Conservation (phyloP, 2,329 filamentous ascomycete species). For the Metarhizium robertsii region DNA sequence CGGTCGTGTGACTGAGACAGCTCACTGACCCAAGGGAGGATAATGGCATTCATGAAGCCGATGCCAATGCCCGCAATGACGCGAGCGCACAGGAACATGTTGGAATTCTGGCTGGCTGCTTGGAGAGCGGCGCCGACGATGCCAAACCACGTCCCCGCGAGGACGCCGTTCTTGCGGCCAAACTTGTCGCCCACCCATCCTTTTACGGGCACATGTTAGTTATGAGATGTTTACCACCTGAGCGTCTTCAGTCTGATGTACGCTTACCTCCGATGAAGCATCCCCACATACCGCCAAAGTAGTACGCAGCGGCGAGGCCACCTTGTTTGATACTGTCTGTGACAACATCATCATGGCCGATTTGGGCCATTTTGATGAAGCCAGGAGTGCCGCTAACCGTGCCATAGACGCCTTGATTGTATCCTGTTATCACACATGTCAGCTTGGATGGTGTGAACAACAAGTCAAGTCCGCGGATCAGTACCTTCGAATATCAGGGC, state of each 20-base stretch:
- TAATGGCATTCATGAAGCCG: slow-evolving; percentile 39
- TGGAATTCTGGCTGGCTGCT: slow-evolving; percentile 24
- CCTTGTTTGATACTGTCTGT: slow-evolving; percentile 40
- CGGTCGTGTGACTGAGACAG: slow-evolving; percentile 35
- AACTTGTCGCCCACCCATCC: slow-evolving; percentile 39
- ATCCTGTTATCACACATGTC: slow-evolving; percentile 27
- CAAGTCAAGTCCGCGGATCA: background rate
- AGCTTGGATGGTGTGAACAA: background rate
- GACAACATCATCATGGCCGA: slow-evolving; percentile 35
- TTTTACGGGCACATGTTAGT: background rate
- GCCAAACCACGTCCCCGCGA: slow-evolving; percentile 36
- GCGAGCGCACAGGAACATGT: slow-evolving; percentile 39
- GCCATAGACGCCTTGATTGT: slow-evolving; percentile 45
- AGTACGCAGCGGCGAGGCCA: slow-evolving; percentile 41
- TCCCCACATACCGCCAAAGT: slow-evolving; percentile 39
- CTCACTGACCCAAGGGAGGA: slow-evolving; percentile 38
- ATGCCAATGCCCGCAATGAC: slow-evolving; percentile 43
- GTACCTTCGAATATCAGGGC: slow-evolving; percentile 10
- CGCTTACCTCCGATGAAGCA: slow-evolving; percentile 33
- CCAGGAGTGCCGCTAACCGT: slow-evolving; percentile 33
- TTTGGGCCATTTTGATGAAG: slow-evolving; percentile 32
- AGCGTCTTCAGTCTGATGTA: background rate
- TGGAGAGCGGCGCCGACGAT: slow-evolving; percentile 28
- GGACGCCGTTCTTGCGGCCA: slow-evolving; percentile 35
- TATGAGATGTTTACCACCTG: background rate